Evolutionary conservation across 2,329 filamentous ascomycete genomes (phyloP).

Genomic region (Trichoderma sp.): DNA sequence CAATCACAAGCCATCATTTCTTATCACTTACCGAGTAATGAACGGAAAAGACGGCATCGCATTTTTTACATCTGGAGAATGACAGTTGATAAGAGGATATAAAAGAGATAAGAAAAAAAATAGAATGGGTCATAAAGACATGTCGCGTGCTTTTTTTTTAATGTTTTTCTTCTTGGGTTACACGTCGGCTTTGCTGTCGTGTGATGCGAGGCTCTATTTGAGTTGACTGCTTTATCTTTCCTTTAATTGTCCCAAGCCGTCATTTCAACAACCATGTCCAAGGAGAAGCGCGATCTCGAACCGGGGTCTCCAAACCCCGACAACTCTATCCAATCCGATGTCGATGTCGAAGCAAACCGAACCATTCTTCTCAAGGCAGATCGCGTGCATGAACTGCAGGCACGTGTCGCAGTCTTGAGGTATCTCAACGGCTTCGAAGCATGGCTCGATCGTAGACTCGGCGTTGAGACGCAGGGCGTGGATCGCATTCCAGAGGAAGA

Average conservation of each 20-base stretch:
- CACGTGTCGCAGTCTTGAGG: not conserved
- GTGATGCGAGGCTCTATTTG: not conserved
- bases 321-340: not conserved
- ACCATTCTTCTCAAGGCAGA: not conserved
- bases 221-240: not conserved
- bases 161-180: not conserved
- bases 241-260: not conserved
- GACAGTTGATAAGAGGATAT: not conserved
- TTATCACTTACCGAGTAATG: not conserved
- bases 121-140: not conserved
- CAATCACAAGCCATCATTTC: conserved; percentile 1
- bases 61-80: conserved; percentile 1
- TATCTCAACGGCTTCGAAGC: conserved; percentile 6
- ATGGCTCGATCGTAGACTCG: conserved; percentile 3
- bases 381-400: not conserved
- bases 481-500: conserved; percentile 12
- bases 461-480: conserved; percentile 6
- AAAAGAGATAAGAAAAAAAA: conserved; percentile 5
- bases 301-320: not conserved
- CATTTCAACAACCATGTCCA: not conserved
- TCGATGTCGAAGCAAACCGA: not conserved
- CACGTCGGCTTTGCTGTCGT: conserved; percentile 9
- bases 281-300: not conserved
- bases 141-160: not conserved
- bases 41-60: conserved; percentile 7